Percentiles rank a stretch among this genome's conserved stretches.
Evolutionary conservation across 176 grass and related monocot genomes (phyloP).

Genomic region (Avena insularis): DNA sequence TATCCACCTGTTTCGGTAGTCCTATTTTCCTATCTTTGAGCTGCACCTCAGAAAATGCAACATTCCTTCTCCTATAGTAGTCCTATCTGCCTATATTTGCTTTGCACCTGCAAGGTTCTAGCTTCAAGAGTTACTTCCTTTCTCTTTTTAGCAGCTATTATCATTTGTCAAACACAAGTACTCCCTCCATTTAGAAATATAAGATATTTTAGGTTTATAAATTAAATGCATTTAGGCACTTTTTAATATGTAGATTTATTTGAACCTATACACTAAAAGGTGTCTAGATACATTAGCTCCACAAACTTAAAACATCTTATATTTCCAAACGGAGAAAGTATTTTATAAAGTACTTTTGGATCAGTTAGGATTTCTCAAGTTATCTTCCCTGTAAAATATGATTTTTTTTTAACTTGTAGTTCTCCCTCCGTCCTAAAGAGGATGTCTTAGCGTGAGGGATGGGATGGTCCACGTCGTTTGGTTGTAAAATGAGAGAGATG

Average conservation of each 20-base stretch:
- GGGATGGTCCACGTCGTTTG: too few relatives aligned
- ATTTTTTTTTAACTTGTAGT: background rate
- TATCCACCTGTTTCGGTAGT: background rate
- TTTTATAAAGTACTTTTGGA: background rate
- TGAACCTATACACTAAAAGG: too few relatives aligned
- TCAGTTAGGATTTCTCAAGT: slow-evolving; percentile 14
- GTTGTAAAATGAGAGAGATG: too few relatives aligned
- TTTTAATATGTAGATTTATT: too few relatives aligned
- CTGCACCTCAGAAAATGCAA: background rate
- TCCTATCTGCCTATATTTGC: background rate
- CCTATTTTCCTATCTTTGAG: background rate
- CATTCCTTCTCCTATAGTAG: background rate
- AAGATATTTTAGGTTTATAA: too few relatives aligned
- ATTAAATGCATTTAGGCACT: too few relatives aligned
- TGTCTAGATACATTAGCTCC: too few relatives aligned
- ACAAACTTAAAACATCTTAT: too few relatives aligned
- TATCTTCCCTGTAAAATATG: background rate
- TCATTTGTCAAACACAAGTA: background rate
- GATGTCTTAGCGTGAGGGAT: too few relatives aligned
- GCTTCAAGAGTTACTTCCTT: background rate
- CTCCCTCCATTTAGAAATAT: too few relatives aligned
- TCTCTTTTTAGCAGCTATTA: background rate
- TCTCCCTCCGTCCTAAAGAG: too few relatives aligned
- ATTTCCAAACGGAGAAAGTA: background rate
- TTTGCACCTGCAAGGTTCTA: background rate